Evolutionary conservation across 2,329 filamentous ascomycete species (phyloP).

Genomic region (Colletotrichum sp.): DNA sequence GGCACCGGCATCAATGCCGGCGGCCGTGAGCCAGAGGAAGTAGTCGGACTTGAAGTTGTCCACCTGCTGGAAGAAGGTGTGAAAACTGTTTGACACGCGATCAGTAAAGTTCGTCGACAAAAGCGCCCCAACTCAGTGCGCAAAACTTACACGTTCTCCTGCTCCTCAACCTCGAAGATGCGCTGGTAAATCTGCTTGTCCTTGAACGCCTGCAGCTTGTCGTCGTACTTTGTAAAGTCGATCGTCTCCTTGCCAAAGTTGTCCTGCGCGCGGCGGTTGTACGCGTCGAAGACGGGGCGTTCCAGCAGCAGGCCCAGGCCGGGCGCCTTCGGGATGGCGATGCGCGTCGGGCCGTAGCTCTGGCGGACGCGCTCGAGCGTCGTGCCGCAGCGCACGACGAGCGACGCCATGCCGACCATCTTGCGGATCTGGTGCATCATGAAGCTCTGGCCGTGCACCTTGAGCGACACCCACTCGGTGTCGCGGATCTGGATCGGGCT

Average conservation of each 20-base stretch:
- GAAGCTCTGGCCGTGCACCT: constrained; percentile 97
- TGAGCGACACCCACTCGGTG: constrained; percentile 94
- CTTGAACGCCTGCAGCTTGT: constrained; percentile 87
- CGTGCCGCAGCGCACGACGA: constrained; percentile 86
- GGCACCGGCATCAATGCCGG: constrained; percentile 67
- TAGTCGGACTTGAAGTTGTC: constrained; percentile 75
- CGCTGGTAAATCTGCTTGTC: constrained; percentile 88
- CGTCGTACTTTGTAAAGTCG: constrained; percentile 79
- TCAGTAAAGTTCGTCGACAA: constrained; percentile 15
- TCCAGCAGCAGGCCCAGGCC: constrained; percentile 88
- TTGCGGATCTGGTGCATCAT: constrained; percentile 99
- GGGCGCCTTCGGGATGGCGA: constrained; percentile 93
- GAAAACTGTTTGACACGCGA: constrained; percentile 58
- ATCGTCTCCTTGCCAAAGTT: constrained; percentile 72
- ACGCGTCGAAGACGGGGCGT: constrained; percentile 87
- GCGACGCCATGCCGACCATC: constrained; percentile 92
- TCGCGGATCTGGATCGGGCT: constrained; percentile 84
- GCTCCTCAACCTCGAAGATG: constrained; percentile 90
- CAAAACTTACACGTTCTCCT: constrained; percentile 78
- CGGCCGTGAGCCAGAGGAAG: constrained; percentile 78
- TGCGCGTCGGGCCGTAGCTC: constrained; percentile 73
- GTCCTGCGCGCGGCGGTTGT: constrained; percentile 76
- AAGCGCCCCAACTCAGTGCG: background rate
- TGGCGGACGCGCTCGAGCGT: constrained; percentile 73
- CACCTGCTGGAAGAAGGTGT: constrained; percentile 80